Evolutionary conservation across 805 yeast genomes (phyloP), one percentile per base, ranked within the genome.

Genomic region (Candida mattraensis): DNA sequence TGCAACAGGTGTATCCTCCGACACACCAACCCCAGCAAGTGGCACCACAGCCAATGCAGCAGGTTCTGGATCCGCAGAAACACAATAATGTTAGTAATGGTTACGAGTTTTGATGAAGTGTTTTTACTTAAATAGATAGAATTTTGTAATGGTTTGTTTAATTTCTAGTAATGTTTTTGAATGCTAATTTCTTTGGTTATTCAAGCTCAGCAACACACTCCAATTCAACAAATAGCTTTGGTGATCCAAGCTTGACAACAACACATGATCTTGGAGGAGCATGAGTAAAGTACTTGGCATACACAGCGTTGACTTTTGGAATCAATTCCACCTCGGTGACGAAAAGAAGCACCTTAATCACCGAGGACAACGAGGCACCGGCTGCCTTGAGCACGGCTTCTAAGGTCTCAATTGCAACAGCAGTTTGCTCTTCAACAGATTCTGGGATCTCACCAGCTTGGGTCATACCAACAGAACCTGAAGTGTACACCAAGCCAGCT

Each of bases 251-350:
- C 5, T 65, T 70, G 25, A 69, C 78, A 34, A 75, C 64, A 20
- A 75, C 64, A 52, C 77, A 71, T 33, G 71, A 64, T 56, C 80
- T 64, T 5, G 77, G 76, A n/a, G 81, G 81, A 44, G 63, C 63
- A 24, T 63, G 63, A 2, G 69, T 64, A 56, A 75, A 74, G 48
- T 67, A 63, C 42, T 67, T 60, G 10, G 60, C 66, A 47, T 74
- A 76, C 20, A 74, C 61, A 30, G 64, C 54, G 54, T 74, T 75
- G 39, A 75, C 67, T 11, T 47, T 56, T 7, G 64, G 48, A 13
- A 71, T 65, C 44, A 69, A 66, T 18, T 61, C 57, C n/a, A 66
- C 65, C 42, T 74, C 69, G 10, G 67, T 58, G 36, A 76, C 65
- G 45, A 74, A 73, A 49, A 73, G 59, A 36, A 71, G 52, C 1